Percentiles rank a stretch among this genome's conserved stretches.
phyloP scores from a whole-genome alignment of 225 moss, liverwort and hornwort species.

The Sphagnum tenellum region DNA sequence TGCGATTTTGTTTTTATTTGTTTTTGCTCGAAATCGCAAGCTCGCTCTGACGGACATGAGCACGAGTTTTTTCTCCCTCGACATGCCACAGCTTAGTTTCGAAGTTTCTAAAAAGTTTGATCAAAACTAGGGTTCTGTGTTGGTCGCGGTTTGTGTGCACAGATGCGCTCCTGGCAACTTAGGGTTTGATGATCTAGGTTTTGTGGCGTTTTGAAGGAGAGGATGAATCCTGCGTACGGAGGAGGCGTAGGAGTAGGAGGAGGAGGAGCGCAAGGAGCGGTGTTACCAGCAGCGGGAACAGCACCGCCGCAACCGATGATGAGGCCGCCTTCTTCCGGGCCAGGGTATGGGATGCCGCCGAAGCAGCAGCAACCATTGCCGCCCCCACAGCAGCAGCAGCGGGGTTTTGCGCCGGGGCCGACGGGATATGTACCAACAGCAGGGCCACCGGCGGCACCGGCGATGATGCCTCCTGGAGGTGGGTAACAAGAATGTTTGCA shows the following conservation, averaged over 20 bases:
- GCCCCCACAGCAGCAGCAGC: slow-evolving; percentile 11
- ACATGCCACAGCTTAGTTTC: too few species aligned
- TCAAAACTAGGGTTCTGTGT: too few species aligned
- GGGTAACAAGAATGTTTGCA: slow-evolving; percentile 57
- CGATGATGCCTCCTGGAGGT: slow-evolving; percentile 95
- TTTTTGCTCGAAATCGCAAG: too few species aligned
- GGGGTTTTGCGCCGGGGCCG: slow-evolving; percentile 22
- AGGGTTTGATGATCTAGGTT: too few species aligned
- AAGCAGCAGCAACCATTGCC: slow-evolving; percentile 16
- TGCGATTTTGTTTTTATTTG: too few species aligned
- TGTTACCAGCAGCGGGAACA: slow-evolving; percentile 3
- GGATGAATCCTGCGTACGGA: too few species aligned
- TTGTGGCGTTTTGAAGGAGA: too few species aligned
- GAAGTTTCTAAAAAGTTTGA: too few species aligned
- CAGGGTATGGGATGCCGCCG: slow-evolving; percentile 21
- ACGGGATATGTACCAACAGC: slow-evolving; percentile 22
- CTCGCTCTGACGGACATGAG: too few species aligned
- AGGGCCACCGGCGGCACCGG: slow-evolving; percentile 16
- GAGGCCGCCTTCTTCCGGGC: slow-evolving; percentile 15
- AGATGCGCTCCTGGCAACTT: too few species aligned
- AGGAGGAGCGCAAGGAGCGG: slow-evolving; percentile 30
- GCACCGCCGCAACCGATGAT: slow-evolving; percentile 21
- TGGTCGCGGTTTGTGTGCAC: too few species aligned
- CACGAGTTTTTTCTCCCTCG: too few species aligned
- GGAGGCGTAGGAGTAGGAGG: neutral